Evolutionary conservation across 164 flowering plant species (phyloP), one percentile per base, ranked within the genome.

Genomic region (Pachysandra terminalis): DNA sequence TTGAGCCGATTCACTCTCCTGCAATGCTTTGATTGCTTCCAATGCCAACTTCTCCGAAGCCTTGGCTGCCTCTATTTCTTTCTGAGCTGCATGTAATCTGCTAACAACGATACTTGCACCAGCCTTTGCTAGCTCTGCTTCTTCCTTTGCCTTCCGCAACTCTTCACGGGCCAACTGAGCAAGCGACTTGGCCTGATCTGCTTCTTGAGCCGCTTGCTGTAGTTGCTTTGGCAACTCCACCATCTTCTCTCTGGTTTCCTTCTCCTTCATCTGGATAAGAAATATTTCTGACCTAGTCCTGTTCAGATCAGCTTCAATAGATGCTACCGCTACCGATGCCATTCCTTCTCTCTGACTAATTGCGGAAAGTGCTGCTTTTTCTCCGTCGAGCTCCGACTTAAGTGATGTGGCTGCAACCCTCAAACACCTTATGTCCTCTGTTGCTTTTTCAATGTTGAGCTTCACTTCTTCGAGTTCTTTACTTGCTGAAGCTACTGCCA

Each of bases 31-130:
- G 14, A 90, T 82, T 0, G 98, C 97, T 24, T 92, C 93, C n/a
- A 89, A 56, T 3, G 96, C 97, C 74, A 92, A 68, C 64, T 71
- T 86, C 72, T 92, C 96, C 16, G 97, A 86, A 64, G 94, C 99
- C 77, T 66, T 86, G 45, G 97, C 84, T 64, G 98, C 99, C 68
- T 90, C 97, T 62, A 86, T 92, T 81, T 95, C 97, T 75, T 86
- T 92, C 55, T 73, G 82, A 59, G 90, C 85, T 13, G 96, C 98
- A 58, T 73, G 77, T 56, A 95, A 68, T 78, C 93, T 81, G 66
- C 90, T 86, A 74, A 81, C 84, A 69, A 78, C 68, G 25, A 92
- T 87, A 71, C 80, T 85, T 22, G 85, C 85, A 61, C 83, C 83
- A 24, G 98, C 98, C 76, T 83, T 85, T 54, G 84, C 95, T 74